Percentiles rank a stretch among this genome's conserved stretches.
These are phyloP conservation scores for Colletotrichum filicis DNA, from an alignment of 2,329 filamentous ascomycete species.

Conservation along the genomic window DNA sequence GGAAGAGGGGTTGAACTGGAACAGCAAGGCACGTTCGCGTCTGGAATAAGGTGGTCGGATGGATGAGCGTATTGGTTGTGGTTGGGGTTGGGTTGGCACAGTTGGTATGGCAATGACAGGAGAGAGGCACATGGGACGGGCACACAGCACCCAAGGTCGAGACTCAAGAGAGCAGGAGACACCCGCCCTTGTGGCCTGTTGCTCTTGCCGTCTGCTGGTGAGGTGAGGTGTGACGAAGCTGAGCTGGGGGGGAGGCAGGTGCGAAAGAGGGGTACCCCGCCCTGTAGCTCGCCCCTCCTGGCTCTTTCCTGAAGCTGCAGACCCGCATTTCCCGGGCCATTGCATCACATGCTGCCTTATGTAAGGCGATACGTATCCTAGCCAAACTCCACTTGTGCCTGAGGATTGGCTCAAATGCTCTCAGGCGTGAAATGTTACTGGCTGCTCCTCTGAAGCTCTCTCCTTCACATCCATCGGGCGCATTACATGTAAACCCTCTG, in stretches of 20 bases:
- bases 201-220: not conserved
- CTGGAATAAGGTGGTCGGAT: not conserved
- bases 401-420: not conserved
- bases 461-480: not conserved
- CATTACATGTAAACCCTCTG: not conserved
- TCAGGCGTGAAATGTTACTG: not conserved
- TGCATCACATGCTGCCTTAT: not conserved
- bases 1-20: not conserved
- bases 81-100: too few species aligned
- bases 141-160: too few species aligned
- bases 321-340: not conserved
- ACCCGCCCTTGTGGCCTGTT: not conserved
- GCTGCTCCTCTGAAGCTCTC: not conserved
- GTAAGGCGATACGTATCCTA: not conserved
- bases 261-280: slow-evolving; percentile 15
- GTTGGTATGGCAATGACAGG: slow-evolving; percentile 30
- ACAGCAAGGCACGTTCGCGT: not conserved
- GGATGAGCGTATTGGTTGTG: not conserved
- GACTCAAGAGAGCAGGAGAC: slow-evolving; percentile 1
- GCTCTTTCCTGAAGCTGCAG: not conserved
- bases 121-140: slow-evolving; percentile 6
- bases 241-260: not conserved
- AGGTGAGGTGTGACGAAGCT: not conserved
- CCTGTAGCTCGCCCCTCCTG: not conserved
- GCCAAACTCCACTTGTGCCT: not conserved